Base-by-base conservation (phyloP, 225 moss, liverwort and hornwort genomes). In the Asterella californica region DNA sequence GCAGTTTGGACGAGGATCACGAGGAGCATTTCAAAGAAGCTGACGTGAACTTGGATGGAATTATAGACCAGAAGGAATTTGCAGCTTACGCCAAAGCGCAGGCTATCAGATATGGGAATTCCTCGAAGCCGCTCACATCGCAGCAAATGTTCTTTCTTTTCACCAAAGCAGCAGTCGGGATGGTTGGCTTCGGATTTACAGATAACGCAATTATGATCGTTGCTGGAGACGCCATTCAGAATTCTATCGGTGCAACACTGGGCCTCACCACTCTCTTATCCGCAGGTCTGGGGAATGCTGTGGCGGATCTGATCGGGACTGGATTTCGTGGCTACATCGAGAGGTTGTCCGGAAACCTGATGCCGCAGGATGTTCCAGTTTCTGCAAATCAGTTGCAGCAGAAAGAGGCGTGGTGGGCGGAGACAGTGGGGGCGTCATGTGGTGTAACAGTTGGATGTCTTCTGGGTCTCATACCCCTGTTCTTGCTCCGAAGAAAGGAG, bases 121-220 rank as follows among this genome's bases (percentile, higher is more conserved):
- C 85, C 10, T 80, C 85, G 70, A 86, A 81, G 79, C 88, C 90
- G 8, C 80, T 90, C 66, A 86, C 89, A 25, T 69, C 54, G 47
- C 21, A 81, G 1, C 90, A 92, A 76, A 83, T 89, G 46, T 81
- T 71, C 70, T 83, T 90, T 79, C 75, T 92, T 78, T 82, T 84
- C 30, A 6, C 82, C 72, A 90, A 89, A 77, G 90, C 92, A 83
- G 92, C 90, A 54, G 82, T 92, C 52, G 92, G 92, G 62, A 92
- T 92, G 92, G 70, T 90, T 76, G 92, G 92, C 72, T 92, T 92
- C 78, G 92, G 90, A 34, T 88, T 92, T 69, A 92, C 88, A 87
- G 92, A 92, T 82, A 92, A 92, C 76, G 92, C 92, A 34, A 87
- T 92, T 77, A 92, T 92, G 92, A 90, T 92, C 75, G 85, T 92